A percentile compares a stretch with the other conserved stretches of the same genome.
phyloP scores from a whole-genome alignment of 306 rosid genomes.

The Cercis canadensis region DNA sequence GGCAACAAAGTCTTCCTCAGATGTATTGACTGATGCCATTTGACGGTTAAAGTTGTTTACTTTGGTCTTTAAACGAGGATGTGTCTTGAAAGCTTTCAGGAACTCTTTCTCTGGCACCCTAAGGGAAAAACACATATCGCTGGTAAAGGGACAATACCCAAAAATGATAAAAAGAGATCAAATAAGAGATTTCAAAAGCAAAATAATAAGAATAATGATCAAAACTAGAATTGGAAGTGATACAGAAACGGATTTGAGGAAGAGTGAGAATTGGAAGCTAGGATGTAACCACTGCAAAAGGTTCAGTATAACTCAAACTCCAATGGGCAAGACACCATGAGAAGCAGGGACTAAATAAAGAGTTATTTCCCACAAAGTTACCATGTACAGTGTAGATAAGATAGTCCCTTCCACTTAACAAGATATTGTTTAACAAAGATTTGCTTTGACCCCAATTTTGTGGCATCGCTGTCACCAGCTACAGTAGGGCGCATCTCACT shows the following conservation, averaged over 20 bases:
- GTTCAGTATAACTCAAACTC: not conserved
- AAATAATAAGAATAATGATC: not conserved
- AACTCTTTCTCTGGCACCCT: slow-evolving; percentile 99
- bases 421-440: slow-evolving; percentile 94
- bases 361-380: slow-evolving; percentile 47
- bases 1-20: slow-evolving; percentile 94
- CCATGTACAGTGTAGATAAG: slow-evolving; percentile 94
- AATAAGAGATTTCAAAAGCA: slow-evolving; percentile 6
- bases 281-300: slow-evolving; percentile 30
- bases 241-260: slow-evolving; percentile 5
- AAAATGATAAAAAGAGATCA: slow-evolving; percentile 28
- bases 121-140: slow-evolving; percentile 24
- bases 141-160: slow-evolving; percentile 41
- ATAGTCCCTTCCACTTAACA: slow-evolving; percentile 96
- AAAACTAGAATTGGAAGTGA: slow-evolving; percentile 19
- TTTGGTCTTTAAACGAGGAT: slow-evolving; percentile 87
- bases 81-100: slow-evolving; percentile 83
- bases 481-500: slow-evolving; percentile 95
- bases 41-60: slow-evolving; percentile 87
- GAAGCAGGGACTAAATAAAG: slow-evolving; percentile 24
- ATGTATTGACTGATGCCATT: slow-evolving; percentile 65
- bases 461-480: slow-evolving; percentile 75
- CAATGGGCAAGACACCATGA: slow-evolving; percentile 8
- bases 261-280: slow-evolving; percentile 24
- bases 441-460: slow-evolving; percentile 78